Conservation (phyloP, 805 yeast genomes). For the Schwanniomyces yamadae region DNA sequence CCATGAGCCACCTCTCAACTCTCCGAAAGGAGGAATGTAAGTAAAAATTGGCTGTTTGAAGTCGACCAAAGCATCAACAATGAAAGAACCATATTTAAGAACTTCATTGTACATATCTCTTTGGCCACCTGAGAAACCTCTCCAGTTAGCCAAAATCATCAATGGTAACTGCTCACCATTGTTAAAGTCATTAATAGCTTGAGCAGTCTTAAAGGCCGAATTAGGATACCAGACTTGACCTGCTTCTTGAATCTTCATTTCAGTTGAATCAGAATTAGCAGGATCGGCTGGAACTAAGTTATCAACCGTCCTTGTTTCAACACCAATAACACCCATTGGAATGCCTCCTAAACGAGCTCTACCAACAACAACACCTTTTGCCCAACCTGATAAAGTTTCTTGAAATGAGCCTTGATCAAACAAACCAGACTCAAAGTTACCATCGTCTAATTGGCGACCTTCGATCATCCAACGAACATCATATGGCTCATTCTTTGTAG, state of each 20-base stretch:
- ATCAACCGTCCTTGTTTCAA: slow-evolving; percentile 87
- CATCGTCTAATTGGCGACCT: slow-evolving; percentile 71
- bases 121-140: slow-evolving; percentile 99
- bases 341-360: slow-evolving; percentile 99
- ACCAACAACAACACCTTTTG: slow-evolving; percentile 97
- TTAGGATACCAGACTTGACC: slow-evolving; percentile 99
- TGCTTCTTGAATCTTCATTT: slow-evolving; percentile 84
- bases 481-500: slow-evolving; percentile 68
- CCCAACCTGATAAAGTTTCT: slow-evolving; percentile 98
- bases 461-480: slow-evolving; percentile 95
- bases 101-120: slow-evolving; percentile 99
- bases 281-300: slow-evolving; percentile 96
- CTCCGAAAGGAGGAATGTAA: slow-evolving; percentile 98
- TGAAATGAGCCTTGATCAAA: slow-evolving; percentile 93
- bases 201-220: slow-evolving; percentile 98
- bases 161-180: slow-evolving; percentile 97
- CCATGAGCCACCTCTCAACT: slow-evolving; percentile 99
- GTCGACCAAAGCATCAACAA: slow-evolving; percentile 94
- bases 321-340: slow-evolving; percentile 97
- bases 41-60: slow-evolving; percentile 96
- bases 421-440: slow-evolving; percentile 78
- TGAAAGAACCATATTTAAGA: slow-evolving; percentile 92
- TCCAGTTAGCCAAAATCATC: slow-evolving; percentile 98
- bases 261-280: slow-evolving; percentile 94
- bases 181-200: slow-evolving; percentile 96